Evolutionary conservation across 345 rosid species (phyloP).

Genomic region (Aquilaria sinensis): DNA sequence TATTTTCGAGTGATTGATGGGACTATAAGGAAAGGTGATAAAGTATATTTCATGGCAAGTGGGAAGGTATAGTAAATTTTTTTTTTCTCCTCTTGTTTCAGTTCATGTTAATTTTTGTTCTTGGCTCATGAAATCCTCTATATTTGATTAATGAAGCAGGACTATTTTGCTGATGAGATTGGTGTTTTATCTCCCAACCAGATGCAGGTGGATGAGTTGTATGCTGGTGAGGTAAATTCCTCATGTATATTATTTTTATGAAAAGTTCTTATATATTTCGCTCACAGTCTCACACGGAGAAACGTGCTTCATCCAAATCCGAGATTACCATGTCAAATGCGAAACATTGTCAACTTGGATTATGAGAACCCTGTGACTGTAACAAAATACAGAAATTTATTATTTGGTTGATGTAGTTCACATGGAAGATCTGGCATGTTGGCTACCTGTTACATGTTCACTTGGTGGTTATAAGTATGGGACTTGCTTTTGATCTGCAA

Average conservation of each 20-base stretch:
- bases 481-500: no score
- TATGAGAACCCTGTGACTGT: no score
- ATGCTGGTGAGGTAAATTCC: slow-evolving; percentile 90
- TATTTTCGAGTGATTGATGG: slow-evolving; percentile 97
- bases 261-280: neutral
- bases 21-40: slow-evolving; percentile 86
- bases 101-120: neutral
- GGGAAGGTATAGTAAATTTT: slow-evolving; percentile 44
- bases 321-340: no score
- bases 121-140: slow-evolving; percentile 1
- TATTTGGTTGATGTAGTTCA: no score
- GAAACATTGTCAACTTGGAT: no score
- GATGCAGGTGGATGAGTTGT: slow-evolving; percentile 82
- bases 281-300: no score
- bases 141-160: slow-evolving; percentile 37
- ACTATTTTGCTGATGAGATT: slow-evolving; percentile 85
- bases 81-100: neutral
- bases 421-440: no score
- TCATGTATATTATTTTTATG: slow-evolving; percentile 2
- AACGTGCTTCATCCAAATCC: no score
- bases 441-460: no score
- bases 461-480: no score
- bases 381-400: no score
- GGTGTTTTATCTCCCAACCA: slow-evolving; percentile 96
- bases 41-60: slow-evolving; percentile 92